Evolutionary conservation across 805 yeast species (phyloP).

Genomic region (Candida mattraensis): DNA sequence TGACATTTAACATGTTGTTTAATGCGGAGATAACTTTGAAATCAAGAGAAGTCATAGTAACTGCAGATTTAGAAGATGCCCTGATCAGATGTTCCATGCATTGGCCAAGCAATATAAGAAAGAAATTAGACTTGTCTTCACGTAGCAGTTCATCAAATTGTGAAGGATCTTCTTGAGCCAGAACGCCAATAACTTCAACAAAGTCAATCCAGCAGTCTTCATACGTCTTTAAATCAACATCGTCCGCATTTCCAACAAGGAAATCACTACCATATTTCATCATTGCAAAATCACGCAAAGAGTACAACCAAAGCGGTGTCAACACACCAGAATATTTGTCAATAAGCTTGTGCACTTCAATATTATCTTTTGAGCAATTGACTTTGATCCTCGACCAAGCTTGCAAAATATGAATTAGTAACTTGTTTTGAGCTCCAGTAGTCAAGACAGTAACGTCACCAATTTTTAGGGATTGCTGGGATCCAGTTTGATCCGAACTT

Average conservation of each 20-base stretch:
- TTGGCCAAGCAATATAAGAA: constrained; percentile 78
- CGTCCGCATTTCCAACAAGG: constrained; percentile 38
- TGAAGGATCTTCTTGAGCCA: constrained; percentile 51
- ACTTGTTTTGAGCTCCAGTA: constrained; percentile 46
- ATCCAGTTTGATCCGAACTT: constrained; percentile 20
- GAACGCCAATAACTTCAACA: constrained; percentile 69
- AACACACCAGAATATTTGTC: constrained; percentile 58
- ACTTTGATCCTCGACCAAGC: constrained; percentile 70
- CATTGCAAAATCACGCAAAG: constrained; percentile 72
- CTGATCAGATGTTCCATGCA: constrained; percentile 74
- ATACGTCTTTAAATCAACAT: constrained; percentile 46
- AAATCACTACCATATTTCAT: constrained; percentile 49
- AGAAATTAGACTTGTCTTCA: constrained; percentile 62
- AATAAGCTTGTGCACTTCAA: constrained; percentile 49
- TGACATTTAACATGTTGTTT: constrained; percentile 53
- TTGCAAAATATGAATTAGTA: constrained; percentile 60
- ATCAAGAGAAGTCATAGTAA: constrained; percentile 25
- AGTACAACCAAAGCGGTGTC: constrained; percentile 76
- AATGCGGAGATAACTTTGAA: constrained; percentile 48
- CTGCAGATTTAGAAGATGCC: constrained; percentile 22
- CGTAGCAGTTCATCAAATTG: constrained; percentile 48
- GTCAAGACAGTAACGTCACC: constrained; percentile 55
- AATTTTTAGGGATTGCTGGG: constrained; percentile 42
- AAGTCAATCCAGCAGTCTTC: constrained; percentile 72
- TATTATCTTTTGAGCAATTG: constrained; percentile 32